phyloP scores from a whole-genome alignment of 306 rosid species.

The Leucaena leucocephala region DNA sequence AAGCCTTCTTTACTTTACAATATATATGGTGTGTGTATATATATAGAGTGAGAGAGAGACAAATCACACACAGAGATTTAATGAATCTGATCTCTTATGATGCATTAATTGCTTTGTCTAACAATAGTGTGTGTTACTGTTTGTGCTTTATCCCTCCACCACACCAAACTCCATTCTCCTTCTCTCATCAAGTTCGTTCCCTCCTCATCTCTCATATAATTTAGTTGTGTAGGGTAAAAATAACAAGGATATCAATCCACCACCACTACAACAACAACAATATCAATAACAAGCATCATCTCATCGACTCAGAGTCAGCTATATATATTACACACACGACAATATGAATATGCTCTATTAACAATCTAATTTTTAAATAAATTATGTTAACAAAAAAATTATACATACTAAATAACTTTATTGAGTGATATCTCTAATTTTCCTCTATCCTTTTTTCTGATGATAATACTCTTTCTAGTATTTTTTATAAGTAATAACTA shows the following conservation, averaged over 20 bases:
- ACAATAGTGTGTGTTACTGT: not conserved
- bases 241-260: not conserved
- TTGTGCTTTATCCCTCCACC: not conserved
- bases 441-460: no score
- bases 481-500: no score
- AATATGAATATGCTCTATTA: no score
- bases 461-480: no score
- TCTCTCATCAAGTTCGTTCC: not conserved
- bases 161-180: not conserved
- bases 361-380: no score
- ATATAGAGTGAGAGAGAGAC: not conserved
- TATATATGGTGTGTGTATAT: not conserved
- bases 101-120: slow-evolving; percentile 17
- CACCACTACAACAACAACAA: no score
- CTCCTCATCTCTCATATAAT: not conserved
- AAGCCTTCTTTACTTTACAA: not conserved
- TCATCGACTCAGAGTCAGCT: no score
- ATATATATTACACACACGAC: no score
- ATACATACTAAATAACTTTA: no score
- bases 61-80: not conserved
- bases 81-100: slow-evolving; percentile 13
- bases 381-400: no score
- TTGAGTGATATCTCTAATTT: no score
- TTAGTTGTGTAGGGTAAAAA: not conserved
- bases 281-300: no score